Percentiles rank a stretch among this genome's conserved stretches.
These are phyloP conservation scores for Caloboletus firmus DNA, from an alignment of 1,284 basidiomycete genomes.

Conservation along the genomic window DNA sequence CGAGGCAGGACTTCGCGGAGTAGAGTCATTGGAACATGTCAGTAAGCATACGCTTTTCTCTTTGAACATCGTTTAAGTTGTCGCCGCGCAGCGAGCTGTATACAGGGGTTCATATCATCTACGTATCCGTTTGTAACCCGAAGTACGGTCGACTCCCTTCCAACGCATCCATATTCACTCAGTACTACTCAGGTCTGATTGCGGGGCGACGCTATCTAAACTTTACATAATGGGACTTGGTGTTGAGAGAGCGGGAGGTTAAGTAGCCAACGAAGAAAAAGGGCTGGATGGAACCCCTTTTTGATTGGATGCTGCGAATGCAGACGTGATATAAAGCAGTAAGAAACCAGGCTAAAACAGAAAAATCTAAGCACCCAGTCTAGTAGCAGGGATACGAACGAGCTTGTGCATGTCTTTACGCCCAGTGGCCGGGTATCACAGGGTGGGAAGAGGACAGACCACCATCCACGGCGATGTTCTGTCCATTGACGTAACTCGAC, in stretches of 20 bases:
- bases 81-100: neutral
- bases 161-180: neutral
- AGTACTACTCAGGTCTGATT: too few species aligned
- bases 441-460: conserved; percentile 69
- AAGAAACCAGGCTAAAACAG: neutral
- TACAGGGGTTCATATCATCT: neutral
- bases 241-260: too few species aligned
- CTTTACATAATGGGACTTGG: too few species aligned
- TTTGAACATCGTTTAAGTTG: neutral
- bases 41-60: neutral
- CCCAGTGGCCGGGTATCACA: conserved; percentile 40
- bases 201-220: too few species aligned
- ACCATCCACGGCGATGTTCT: conserved; percentile 85
- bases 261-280: too few species aligned
- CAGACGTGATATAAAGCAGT: too few species aligned
- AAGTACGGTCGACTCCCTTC: neutral
- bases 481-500: conserved; percentile 90
- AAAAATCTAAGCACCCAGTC: too few species aligned
- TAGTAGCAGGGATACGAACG: neutral
- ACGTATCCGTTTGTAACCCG: neutral
- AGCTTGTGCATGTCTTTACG: conserved; percentile 15
- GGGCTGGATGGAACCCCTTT: too few species aligned
- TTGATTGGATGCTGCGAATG: too few species aligned
- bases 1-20: conserved; percentile 25
- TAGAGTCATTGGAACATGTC: neutral